Conservation (phyloP, 108 stramenopile species). For the Pseudonitzschia delicatissima region DNA sequence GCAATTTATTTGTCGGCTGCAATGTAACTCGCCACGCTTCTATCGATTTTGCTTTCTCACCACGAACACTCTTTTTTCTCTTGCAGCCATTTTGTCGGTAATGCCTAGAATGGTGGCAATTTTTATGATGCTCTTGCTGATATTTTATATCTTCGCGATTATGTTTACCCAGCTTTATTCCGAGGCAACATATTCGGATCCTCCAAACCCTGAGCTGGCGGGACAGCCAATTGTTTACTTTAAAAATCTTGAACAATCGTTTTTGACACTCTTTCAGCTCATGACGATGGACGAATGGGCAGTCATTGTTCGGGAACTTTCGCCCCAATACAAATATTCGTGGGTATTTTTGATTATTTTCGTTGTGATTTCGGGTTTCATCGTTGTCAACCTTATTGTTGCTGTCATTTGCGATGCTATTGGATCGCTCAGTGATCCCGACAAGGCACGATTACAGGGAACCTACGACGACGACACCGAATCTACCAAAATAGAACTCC, state of each 20-base stretch:
- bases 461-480: constrained; percentile 15
- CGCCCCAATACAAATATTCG: neutral
- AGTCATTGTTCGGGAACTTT: constrained; percentile 36
- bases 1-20: no score
- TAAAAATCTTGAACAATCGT: constrained; percentile 38
- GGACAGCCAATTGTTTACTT: constrained; percentile 48
- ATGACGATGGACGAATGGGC: constrained; percentile 69
- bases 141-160: constrained; percentile 69
- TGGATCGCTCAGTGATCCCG: constrained; percentile 43
- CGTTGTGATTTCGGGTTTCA: constrained; percentile 72
- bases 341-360: constrained; percentile 38
- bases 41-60: no score
- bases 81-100: constrained; percentile 51
- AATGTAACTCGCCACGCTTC: no score
- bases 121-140: constrained; percentile 39
- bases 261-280: constrained; percentile 58
- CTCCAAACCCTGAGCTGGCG: no score
- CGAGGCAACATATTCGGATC: constrained; percentile 37
- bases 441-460: constrained; percentile 54
- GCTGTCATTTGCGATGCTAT: constrained; percentile 83
- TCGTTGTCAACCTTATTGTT: constrained; percentile 76
- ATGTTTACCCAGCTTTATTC: constrained; percentile 65
- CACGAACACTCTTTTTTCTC: no score
- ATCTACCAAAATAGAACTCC: constrained; percentile 21
- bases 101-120: constrained; percentile 63